phyloP scores from a whole-genome alignment of 306 rosid species.

The Carpinus viminea region DNA sequence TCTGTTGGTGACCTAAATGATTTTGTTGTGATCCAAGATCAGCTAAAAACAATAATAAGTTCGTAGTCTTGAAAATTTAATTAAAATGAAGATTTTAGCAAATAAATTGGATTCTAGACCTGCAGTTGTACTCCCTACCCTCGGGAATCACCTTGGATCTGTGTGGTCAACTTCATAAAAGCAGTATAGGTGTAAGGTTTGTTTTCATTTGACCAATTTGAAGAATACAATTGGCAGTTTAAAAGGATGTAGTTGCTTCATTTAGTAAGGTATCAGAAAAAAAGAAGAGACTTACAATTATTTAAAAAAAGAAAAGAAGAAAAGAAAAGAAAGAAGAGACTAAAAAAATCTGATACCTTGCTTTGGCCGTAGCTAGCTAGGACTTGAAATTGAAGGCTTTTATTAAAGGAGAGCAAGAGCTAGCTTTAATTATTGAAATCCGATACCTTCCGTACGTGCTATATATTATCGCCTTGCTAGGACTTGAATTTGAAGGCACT shows the following conservation, averaged over 20 bases:
- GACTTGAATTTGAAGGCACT: too few species aligned
- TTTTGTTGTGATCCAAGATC: neutral
- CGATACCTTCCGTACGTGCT: too few species aligned
- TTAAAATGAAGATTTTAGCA: neutral
- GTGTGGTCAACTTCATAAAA: neutral
- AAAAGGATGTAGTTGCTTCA: neutral
- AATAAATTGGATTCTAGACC: neutral
- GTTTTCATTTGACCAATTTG: neutral
- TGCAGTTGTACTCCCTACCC: too few species aligned
- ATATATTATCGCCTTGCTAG: too few species aligned
- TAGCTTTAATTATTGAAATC: too few species aligned
- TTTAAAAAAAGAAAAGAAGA: too few species aligned
- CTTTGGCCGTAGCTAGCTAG: too few species aligned
- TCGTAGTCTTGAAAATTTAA: neutral
- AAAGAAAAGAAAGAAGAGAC: too few species aligned
- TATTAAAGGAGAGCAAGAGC: too few species aligned
- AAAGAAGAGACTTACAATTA: too few species aligned
- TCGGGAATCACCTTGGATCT: neutral
- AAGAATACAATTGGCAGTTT: neutral
- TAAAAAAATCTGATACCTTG: too few species aligned
- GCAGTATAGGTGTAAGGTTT: neutral
- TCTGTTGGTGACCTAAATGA: neutral
- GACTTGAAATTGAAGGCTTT: too few species aligned
- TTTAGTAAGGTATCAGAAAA: neutral
- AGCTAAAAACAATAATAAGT: neutral